phyloP scores from a whole-genome alignment of 2,329 filamentous ascomycete genomes.

The Ceratocystis huliohia region DNA sequence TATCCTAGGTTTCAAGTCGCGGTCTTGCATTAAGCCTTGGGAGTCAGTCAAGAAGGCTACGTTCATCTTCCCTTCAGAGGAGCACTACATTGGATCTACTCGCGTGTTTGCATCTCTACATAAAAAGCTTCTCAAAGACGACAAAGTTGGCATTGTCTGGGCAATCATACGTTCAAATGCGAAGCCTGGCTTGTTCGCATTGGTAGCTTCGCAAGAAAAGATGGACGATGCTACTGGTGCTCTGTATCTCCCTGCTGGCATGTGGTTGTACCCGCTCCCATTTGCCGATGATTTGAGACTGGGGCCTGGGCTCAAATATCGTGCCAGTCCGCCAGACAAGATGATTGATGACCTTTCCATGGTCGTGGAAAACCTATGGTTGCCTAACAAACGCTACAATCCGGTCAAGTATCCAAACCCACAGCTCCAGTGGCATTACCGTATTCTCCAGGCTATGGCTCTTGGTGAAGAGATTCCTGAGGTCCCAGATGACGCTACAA shows the following conservation, averaged over 20 bases:
- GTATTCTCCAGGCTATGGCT: slow-evolving; percentile 79
- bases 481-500: slow-evolving; percentile 59
- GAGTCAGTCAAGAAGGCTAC: slow-evolving; percentile 73
- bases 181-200: slow-evolving; percentile 63
- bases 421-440: slow-evolving; percentile 92
- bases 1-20: slow-evolving; percentile 86
- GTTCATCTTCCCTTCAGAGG: slow-evolving; percentile 90
- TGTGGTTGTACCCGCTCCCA: slow-evolving; percentile 81
- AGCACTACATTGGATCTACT: slow-evolving; percentile 78
- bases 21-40: slow-evolving; percentile 64
- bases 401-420: slow-evolving; percentile 84
- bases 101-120: slow-evolving; percentile 85
- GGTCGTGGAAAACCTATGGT: slow-evolving; percentile 72
- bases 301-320: slow-evolving; percentile 47
- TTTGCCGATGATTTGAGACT: slow-evolving; percentile 80
- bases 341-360: slow-evolving; percentile 71
- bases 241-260: slow-evolving; percentile 62
- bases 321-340: slow-evolving; percentile 44
- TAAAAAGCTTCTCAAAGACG: slow-evolving; percentile 65
- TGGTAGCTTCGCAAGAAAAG: slow-evolving; percentile 61
- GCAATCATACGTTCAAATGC: slow-evolving; percentile 73
- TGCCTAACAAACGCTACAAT: slow-evolving; percentile 75
- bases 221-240: slow-evolving; percentile 52
- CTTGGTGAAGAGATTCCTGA: slow-evolving; percentile 83
- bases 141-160: slow-evolving; percentile 82